phyloP scores from a whole-genome alignment of 1,284 basidiomycete species.

The Melampsora americana region DNA sequence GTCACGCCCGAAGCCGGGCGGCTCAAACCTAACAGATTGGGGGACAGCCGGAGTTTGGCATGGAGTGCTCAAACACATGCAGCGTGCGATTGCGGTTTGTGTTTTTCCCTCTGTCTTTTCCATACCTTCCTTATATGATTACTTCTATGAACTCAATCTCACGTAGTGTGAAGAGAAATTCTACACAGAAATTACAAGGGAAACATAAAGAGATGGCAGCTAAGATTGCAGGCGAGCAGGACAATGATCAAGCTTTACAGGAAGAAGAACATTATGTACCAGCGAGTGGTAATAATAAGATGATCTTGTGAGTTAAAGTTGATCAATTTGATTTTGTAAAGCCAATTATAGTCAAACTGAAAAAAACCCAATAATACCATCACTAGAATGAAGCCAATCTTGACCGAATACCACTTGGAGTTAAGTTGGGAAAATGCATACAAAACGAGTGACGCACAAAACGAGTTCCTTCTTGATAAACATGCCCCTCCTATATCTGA shows the following conservation, averaged over 20 bases:
- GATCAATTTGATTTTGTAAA: background rate
- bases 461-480: background rate
- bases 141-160: background rate
- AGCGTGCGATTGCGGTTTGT: background rate
- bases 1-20: background rate
- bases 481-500: background rate
- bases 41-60: background rate
- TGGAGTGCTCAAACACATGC: background rate
- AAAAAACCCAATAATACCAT: background rate
- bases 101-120: background rate
- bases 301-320: background rate
- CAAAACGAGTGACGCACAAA: background rate
- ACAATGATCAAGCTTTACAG: background rate
- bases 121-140: background rate
- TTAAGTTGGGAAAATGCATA: slow-evolving; percentile 1
- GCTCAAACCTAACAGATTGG: background rate
- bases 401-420: background rate
- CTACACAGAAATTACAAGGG: background rate
- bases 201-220: background rate
- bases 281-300: background rate
- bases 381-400: background rate
- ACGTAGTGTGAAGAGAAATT: background rate
- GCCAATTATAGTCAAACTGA: background rate
- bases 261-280: background rate
- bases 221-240: background rate